Base-by-base conservation (phyloP, 148 eudicot genomes). In the Dianthus caryophyllus region DNA sequence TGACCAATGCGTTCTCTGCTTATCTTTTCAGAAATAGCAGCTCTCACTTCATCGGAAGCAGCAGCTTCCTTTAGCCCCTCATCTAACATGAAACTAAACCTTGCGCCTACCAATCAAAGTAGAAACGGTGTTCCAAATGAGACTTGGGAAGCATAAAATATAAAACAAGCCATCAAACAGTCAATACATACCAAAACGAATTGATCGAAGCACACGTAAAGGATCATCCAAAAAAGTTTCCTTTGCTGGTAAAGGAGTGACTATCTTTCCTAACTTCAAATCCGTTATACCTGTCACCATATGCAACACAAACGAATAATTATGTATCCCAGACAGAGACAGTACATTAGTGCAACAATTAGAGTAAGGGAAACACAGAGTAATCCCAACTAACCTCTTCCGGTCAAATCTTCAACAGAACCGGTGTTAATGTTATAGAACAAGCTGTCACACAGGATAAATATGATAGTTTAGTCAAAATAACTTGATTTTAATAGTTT, bases 171-270 rank as follows among this genome's bases (percentile, higher is more conserved):
- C 59, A 43, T 66, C 57, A 48, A 61, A 30, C 15, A 53, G 52
- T 22, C 47, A 12, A 59, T 64, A 75, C 44, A 24, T 81, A 86
- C 98, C 96, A 77, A 94, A 94, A 59, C 97, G 98, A 53, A 94
- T 79, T 36, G 98, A 95, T 77, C 98, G 95, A 57, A 94, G 96
- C 73, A 94, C 98, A 71, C 98, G 86, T 20, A 94, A 80, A 22
- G 98, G 97, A 68, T 94, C 98, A 76, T 94, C 98, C 85, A 94
- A 79, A 82, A 94, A 94, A 7, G 98, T 94, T 51, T 88, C 90
- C 71, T 79, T 94, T 57, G 98, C 87, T 59, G 97, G 92, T 71
- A 94, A 78, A 31, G 98, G 98, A 71, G 98, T 94, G 46, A 90
- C 97, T 65, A 94, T 90, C 76, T 83, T 94, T 67, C 98, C 98